Evolutionary conservation across 2,329 filamentous ascomycete genomes (phyloP), one percentile per base, ranked within the genome.

Genomic region (Lasiodiplodia sp.): DNA sequence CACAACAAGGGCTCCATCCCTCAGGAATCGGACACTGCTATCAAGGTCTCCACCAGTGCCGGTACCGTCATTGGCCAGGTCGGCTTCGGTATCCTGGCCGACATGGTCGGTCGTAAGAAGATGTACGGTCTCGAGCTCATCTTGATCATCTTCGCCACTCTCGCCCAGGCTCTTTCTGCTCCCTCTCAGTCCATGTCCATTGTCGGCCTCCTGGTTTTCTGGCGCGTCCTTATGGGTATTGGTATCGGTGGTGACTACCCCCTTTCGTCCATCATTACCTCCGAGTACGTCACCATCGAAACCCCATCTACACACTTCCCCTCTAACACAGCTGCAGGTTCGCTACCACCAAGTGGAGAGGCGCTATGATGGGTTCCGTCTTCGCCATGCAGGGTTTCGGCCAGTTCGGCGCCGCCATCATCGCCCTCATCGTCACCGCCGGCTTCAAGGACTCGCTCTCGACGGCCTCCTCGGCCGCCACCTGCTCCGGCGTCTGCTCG

Each of bases 331-430:
- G 18, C 4, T 23, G 12, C 25, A 65, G 60, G 52, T 96, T 96
- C 75, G 92, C 92, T 12, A 94, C 91, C 4, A 95, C 92, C 66
- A 93, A 91, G 80, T 94, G 92, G 89, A 85, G 92, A 79, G 92
- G 92, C 72, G 92, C 92, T 72, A 96, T 96, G 90, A 94, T 96
- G 90, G 91, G 88, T 40, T 86, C 91, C 18, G 92, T 96, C 66
- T 96, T 96, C 75, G 91, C 92, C 72, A 95, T 94, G 91, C 92
- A 96, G 79, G 92, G 92, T 72, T 86, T 96, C 64, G 92, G 93
- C 23, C 92, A 96, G 79, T 89, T 96, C 67, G 85, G 84, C 31
- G 92, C 91, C 60, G 91, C 91, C 57, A 87, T 95, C 37, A 85
- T 96, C 71, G 91, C 92, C 78, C 83, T 96, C 57, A 92, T 94